These are phyloP conservation scores for Nitzschia sp. DNA, from an alignment of 108 stramenopile genomes.

Conservation along the genomic window DNA sequence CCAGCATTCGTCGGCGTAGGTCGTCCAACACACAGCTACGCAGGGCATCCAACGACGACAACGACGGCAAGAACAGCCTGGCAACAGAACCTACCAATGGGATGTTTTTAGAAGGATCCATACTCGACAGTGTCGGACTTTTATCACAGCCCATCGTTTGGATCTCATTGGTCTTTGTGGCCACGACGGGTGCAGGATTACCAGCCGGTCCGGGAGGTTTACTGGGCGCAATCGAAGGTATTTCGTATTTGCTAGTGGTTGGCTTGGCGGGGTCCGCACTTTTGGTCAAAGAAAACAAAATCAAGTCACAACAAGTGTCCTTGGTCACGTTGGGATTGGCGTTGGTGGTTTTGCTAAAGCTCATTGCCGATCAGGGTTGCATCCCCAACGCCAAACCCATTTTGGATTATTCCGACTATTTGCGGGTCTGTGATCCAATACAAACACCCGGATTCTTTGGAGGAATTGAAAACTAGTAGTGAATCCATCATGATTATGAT, in stretches of 20 bases:
- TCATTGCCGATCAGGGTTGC: slow-evolving; percentile 40
- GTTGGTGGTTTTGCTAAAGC: slow-evolving; percentile 20
- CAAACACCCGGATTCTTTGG: slow-evolving; percentile 16
- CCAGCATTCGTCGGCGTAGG: too few species aligned
- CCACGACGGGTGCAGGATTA: slow-evolving; percentile 54
- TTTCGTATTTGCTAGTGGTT: slow-evolving; percentile 48
- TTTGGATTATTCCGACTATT: slow-evolving; percentile 46
- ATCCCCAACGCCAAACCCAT: slow-evolving; percentile 55
- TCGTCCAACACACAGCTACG: too few species aligned
- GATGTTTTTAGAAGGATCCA: not conserved
- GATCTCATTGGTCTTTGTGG: slow-evolving; percentile 40
- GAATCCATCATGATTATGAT: too few species aligned
- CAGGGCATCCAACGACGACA: not conserved
- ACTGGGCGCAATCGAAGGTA: slow-evolving; percentile 49
- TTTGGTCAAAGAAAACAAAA: not conserved
- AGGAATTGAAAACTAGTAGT: too few species aligned
- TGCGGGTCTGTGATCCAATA: slow-evolving; percentile 26
- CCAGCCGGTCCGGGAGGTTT: slow-evolving; percentile 55
- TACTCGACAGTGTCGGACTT: slow-evolving; percentile 9
- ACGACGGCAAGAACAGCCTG: not conserved
- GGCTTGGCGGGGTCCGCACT: slow-evolving; percentile 22
- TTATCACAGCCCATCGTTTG: slow-evolving; percentile 41
- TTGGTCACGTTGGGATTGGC: slow-evolving; percentile 20
- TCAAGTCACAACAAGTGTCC: slow-evolving; percentile 14
- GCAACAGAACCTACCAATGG: too few species aligned